A percentile compares a stretch with the other conserved stretches of the same genome.
Conservation (phyloP, 176 grass and related monocot genomes). For the Avena sativa region DNA sequence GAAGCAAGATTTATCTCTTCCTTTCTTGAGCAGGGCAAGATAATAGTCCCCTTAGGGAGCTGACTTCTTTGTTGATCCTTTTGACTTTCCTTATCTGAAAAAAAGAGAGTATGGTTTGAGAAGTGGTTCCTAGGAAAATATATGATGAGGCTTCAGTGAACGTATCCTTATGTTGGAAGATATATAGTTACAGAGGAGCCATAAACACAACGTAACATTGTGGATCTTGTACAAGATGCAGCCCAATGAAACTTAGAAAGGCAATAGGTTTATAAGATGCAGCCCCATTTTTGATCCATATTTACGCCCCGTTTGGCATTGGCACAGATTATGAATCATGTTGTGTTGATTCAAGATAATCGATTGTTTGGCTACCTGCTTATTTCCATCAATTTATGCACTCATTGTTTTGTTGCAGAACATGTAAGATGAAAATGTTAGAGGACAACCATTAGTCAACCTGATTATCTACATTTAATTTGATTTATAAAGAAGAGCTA, state of each 20-base stretch:
- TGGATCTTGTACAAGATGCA: conserved; percentile 7
- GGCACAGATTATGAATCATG: neutral
- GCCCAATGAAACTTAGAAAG: conserved; percentile 3
- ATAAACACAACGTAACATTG: neutral
- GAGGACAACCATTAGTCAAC: neutral
- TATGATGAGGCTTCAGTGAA: neutral
- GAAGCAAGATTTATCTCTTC: conserved; percentile 4
- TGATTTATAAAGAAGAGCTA: neutral
- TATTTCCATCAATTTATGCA: neutral
- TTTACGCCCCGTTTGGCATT: neutral
- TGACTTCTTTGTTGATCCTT: conserved; percentile 31
- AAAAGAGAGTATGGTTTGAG: conserved; percentile 8
- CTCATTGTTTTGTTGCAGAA: neutral
- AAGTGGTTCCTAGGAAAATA: conserved; percentile 23
- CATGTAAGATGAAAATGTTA: conserved; percentile 18
- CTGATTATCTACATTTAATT: conserved; percentile 25
- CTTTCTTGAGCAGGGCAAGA: conserved; percentile 14
- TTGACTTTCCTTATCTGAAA: conserved; percentile 8
- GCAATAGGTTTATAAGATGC: neutral
- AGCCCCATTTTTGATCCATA: neutral
- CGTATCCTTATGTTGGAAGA: conserved; percentile 15
- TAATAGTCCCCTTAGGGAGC: neutral
- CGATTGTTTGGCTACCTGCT: conserved; percentile 11
- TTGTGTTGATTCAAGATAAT: neutral
- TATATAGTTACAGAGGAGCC: neutral